These are phyloP conservation scores for Ochetophila trinervis DNA, from an alignment of 306 rosid genomes.

Conservation along the genomic window DNA sequence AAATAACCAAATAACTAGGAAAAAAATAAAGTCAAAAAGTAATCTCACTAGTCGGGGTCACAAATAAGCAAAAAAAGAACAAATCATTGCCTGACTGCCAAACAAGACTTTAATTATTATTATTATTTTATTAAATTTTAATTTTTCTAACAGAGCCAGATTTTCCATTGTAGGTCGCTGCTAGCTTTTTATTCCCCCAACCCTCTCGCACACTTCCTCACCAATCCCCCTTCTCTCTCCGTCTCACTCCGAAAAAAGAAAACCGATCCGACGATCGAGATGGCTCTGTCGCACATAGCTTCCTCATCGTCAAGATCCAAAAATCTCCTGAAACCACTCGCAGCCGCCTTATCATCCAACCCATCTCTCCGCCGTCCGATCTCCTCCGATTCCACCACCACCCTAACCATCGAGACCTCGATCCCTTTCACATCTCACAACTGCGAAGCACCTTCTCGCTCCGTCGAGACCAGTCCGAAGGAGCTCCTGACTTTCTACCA, in stretches of 20 bases:
- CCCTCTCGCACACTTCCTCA: not conserved
- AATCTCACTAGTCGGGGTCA: too few species aligned
- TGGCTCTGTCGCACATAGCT: slow-evolving; percentile 58
- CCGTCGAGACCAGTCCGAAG: slow-evolving; percentile 54
- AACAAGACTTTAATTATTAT: too few species aligned
- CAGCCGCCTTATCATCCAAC: slow-evolving; percentile 33
- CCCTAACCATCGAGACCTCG: slow-evolving; percentile 68
- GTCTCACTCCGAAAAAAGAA: slow-evolving; percentile 1
- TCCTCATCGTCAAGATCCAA: slow-evolving; percentile 40
- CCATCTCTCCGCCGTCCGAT: slow-evolving; percentile 43
- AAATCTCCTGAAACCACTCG: slow-evolving; percentile 39
- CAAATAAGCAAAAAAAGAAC: too few species aligned
- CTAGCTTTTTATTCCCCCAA: not conserved
- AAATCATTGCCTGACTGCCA: too few species aligned
- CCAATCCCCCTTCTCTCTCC: not conserved
- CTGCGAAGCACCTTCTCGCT: slow-evolving; percentile 68
- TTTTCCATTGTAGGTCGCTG: not conserved
- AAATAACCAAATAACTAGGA: too few species aligned
- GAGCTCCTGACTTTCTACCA: slow-evolving; percentile 69
- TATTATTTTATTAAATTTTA: too few species aligned
- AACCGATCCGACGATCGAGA: slow-evolving; percentile 29
- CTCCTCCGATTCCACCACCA: slow-evolving; percentile 33
- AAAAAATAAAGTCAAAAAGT: too few species aligned
- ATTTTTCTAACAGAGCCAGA: too few species aligned
- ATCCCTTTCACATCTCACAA: slow-evolving; percentile 74